Conservation (phyloP, 2,329 filamentous ascomycete genomes). For the Incumbomyces delicatus region DNA sequence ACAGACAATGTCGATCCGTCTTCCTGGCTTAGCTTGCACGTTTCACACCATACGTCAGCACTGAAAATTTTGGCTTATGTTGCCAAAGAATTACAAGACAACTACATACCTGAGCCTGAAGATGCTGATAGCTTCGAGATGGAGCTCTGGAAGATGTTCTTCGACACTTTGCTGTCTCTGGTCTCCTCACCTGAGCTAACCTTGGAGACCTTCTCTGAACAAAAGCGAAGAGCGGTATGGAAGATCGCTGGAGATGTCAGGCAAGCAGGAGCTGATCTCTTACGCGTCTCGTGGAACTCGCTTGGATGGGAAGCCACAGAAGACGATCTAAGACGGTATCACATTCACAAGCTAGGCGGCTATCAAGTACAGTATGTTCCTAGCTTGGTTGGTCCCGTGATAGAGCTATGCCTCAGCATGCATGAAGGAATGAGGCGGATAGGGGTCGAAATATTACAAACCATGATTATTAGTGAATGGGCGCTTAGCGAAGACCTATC, state of each 20-base stretch:
- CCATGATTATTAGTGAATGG: constrained; percentile 99
- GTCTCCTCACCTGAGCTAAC: constrained; percentile 83
- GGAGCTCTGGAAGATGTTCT: constrained; percentile 88
- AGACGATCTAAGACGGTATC: constrained; percentile 70
- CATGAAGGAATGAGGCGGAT: constrained; percentile 83
- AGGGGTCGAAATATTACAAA: constrained; percentile 86
- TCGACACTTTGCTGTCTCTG: constrained; percentile 76
- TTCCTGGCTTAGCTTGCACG: constrained; percentile 84
- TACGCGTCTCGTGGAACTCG: constrained; percentile 81
- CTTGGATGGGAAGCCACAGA: constrained; percentile 88
- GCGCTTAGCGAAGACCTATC: constrained; percentile 84
- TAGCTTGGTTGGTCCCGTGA: constrained; percentile 77
- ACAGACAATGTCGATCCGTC: constrained; percentile 80
- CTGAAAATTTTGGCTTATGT: constrained; percentile 79
- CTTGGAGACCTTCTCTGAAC: constrained; percentile 90
- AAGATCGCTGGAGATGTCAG: constrained; percentile 96
- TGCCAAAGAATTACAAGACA: constrained; percentile 67
- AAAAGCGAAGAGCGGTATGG: constrained; percentile 93
- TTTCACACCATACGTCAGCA: constrained; percentile 83
- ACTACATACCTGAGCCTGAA: constrained; percentile 77
- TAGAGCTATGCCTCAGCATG: constrained; percentile 88
- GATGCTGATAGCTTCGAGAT: constrained; percentile 88
- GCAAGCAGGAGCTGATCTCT: constrained; percentile 76
- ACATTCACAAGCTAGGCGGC: constrained; percentile 75
- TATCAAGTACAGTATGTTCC: constrained; percentile 99